These are phyloP conservation scores for Hemisphaericaspora lyxosophila DNA, from an alignment of 1,139 yeast genomes.

Conservation along the genomic window DNA sequence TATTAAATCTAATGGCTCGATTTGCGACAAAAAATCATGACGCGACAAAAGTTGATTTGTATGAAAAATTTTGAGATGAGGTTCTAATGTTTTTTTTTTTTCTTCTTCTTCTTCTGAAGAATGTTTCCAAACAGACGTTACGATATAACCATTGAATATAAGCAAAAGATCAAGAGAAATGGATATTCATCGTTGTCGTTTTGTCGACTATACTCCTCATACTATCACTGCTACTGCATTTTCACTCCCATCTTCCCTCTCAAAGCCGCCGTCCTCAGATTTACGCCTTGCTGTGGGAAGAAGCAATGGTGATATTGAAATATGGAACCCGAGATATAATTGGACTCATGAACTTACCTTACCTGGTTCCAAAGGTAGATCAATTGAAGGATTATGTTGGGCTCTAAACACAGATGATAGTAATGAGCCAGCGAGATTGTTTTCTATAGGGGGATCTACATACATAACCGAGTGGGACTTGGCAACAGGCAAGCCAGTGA, in stretches of 20 bases:
- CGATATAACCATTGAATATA: not conserved
- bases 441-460: conserved; percentile 93
- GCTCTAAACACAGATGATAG: conserved; percentile 42
- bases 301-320: conserved; percentile 91
- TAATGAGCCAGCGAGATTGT: conserved; percentile 57
- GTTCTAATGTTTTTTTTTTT: not conserved
- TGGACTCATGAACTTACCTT: conserved; percentile 62
- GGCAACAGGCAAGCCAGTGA: conserved; percentile 65
- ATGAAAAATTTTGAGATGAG: conserved; percentile 7
- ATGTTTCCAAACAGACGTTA: not conserved
- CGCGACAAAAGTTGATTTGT: not conserved
- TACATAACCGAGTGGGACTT: conserved; percentile 92
- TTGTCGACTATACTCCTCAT: conserved; percentile 86
- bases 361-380: conserved; percentile 77
- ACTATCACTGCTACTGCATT: conserved; percentile 82
- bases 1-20: too few relatives aligned
- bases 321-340: conserved; percentile 83
- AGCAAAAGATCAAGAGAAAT: conserved; percentile 24
- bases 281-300: conserved; percentile 89
- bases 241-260: conserved; percentile 59
- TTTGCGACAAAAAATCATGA: not conserved
- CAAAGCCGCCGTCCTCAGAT: conserved; percentile 53
- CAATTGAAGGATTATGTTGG: conserved; percentile 93
- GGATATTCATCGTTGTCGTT: conserved; percentile 90
- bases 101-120: conserved; percentile 1